A percentile compares a stretch with the other conserved stretches of the same genome.
phyloP scores from a whole-genome alignment of 331 rosid genomes.

The Acacia pycnantha region DNA sequence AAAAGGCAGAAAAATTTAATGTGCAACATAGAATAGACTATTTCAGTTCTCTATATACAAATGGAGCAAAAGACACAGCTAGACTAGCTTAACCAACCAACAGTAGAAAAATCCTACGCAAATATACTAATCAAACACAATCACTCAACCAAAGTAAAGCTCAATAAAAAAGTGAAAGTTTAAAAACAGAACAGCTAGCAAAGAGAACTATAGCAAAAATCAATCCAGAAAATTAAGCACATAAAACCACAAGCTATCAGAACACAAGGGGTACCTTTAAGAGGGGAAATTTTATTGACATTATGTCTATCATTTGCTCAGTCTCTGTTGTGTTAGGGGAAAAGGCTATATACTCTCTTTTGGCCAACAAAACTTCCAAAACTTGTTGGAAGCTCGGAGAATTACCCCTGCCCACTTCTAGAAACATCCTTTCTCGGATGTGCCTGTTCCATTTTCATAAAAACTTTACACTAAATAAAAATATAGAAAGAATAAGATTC shows the following conservation, averaged over 20 bases:
- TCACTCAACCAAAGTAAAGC: neutral
- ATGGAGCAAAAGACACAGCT: conserved; percentile 2
- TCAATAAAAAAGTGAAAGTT: neutral
- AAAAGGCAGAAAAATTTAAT: neutral
- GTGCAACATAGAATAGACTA: conserved; percentile 1
- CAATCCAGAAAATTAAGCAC: conserved; percentile 5
- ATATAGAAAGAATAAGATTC: conserved; percentile 5
- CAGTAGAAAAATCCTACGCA: neutral
- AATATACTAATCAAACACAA: neutral
- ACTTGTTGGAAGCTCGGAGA: conserved; percentile 83
- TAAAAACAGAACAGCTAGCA: neutral
- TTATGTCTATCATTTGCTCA: conserved; percentile 63
- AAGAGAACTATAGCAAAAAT: conserved; percentile 1
- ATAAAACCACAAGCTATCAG: neutral
- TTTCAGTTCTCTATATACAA: neutral
- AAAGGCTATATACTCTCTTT: conserved; percentile 84
- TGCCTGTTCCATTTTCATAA: conserved; percentile 62
- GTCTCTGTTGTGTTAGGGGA: conserved; percentile 77
- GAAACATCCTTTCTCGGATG: conserved; percentile 63
- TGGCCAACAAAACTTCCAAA: conserved; percentile 54
- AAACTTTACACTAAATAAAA: conserved; percentile 31
- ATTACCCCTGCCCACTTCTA: conserved; percentile 87
- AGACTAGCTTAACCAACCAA: conserved; percentile 5
- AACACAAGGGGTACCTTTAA: conserved; percentile 56
- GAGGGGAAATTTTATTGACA: conserved; percentile 76